Evolutionary conservation across 148 eudicot species (phyloP), one percentile per base, ranked within the genome.

Genomic region (Amaranthus palmeri): DNA sequence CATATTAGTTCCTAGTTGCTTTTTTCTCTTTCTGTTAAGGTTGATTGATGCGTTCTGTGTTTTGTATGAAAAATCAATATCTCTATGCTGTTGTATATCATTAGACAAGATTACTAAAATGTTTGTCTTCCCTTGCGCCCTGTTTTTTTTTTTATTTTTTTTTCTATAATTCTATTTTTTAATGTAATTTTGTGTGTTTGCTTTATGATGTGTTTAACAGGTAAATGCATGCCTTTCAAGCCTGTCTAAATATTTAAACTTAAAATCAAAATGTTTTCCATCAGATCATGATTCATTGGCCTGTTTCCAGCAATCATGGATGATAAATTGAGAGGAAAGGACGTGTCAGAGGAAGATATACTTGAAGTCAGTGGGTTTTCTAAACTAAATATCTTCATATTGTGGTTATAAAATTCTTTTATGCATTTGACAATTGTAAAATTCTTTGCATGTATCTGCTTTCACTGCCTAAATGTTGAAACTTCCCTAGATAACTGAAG

Each of bases 241-340:
- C 65, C 71, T 77, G 77, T 75, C 67, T 75, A 65, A 78, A 72
- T 82, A 83, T 80, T 84, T 74, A 77, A 65, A 67, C 72, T 66
- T 76, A 63, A 64, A 54, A 40, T 67, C 49, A 74, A 67, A 67
- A 56, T 69, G 84, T 83, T 83, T 76, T 61, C 78, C 82, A 40
- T 81, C 83, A 71, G 81, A 78, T 85, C 73, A 85, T 82, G 79
- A 80, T 81, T 74, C 84, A 73, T 76, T 79, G 77, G 86, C 87
- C 80, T 87, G 81, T 87, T 87, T 91, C 90, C 96, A 93, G 98
- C 88, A 78, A 91, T 93, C 76, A 76, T 86, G 90, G 97, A 93
- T 81, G 82, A 82, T 72, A 86, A 88, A 83, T 71, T 91, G 86
- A 74, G 79, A 18, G 98, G 98, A 77, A 81, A 83, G 78, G 98